Base-by-base conservation (phyloP, 495 filamentous ascomycete genomes). In the Aspergillus incahuasiensis region DNA sequence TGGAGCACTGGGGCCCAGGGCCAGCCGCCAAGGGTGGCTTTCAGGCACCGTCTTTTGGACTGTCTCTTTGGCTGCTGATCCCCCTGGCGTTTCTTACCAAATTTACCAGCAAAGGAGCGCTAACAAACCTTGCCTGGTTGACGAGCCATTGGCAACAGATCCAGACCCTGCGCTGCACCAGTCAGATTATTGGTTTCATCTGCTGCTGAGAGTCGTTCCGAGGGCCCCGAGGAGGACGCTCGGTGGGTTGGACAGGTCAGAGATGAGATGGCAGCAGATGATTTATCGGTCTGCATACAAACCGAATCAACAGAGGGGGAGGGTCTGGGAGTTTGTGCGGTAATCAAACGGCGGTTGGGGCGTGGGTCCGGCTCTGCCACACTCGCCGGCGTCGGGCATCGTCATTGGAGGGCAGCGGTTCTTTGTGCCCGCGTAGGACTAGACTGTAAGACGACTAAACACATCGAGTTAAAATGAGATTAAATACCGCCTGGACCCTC, bases 401-500 rank as follows among this genome's bases (percentile, higher is more conserved):
- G 28, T 22, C 1, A 43, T 57, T 52, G 35, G 49, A 40, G 1
- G 25, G 18, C 34, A 40, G 34, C 19, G 19, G 25, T 47, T 39
- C 39, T 57, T 49, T 35, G n/a, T 18, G 12, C 32, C 32, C 32
- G 32, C 32, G 32, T 35, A 35, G 13, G 32, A 44, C 7, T 18
- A 18, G 16, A 44, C 8, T 22, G 20, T 22, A 40, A 46, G 47
- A 42, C 21, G n/a, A n/a, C 50, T 44, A 53, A 34, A 53, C 43
- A 47, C 43, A 24, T 25, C 21, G 20, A 40, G 53, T 55, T 48
- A 48, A 32, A 24, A 42, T 38, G 49, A 46, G 46, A 56, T 52
- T 60, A 60, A 61, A 61, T 61, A 61, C 50, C 49, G 54, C 54
- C 54, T 44, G 38, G 46, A 49, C 46, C 46, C 46, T 48, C 45